Conservation (phyloP, 1,284 basidiomycete species). For the Butyriboletus appendiculatus region DNA sequence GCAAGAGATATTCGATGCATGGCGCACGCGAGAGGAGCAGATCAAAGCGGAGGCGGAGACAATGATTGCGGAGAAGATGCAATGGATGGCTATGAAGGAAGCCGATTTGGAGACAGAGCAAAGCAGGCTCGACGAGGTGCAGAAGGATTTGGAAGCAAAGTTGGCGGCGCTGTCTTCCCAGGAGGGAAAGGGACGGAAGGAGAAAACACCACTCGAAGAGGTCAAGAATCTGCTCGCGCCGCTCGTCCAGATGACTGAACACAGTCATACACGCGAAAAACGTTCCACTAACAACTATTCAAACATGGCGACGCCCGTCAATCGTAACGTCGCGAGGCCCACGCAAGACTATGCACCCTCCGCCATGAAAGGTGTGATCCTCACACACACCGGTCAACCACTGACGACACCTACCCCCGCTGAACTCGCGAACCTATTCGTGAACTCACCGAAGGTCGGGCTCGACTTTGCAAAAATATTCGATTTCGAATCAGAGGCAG, state of each 20-base stretch:
- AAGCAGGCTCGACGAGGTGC: conserved; percentile 45
- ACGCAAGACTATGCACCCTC: conserved; percentile 44
- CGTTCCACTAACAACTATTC: conserved; percentile 17
- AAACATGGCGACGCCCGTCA: conserved; percentile 42
- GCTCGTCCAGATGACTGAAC: conserved; percentile 43
- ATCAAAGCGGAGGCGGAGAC: conserved; percentile 50
- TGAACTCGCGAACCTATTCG: conserved; percentile 64
- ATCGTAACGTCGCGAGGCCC: conserved; percentile 35
- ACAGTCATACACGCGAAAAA: conserved; percentile 29
- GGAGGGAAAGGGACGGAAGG: conserved; percentile 45
- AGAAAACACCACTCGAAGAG: conserved; percentile 68
- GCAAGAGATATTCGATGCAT: conserved; percentile 66
- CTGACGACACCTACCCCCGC: conserved; percentile 67
- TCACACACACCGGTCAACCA: conserved; percentile 71
- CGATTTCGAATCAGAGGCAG: conserved; percentile 46
- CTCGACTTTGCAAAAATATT: conserved; percentile 77
- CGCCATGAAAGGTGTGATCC: conserved; percentile 81
- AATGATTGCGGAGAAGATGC: conserved; percentile 52
- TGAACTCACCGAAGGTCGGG: conserved; percentile 62
- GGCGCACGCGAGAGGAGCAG: conserved; percentile 58
- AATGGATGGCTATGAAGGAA: conserved; percentile 52
- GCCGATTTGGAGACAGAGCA: conserved; percentile 56
- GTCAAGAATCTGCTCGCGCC: conserved; percentile 68
- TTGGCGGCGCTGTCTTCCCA: conserved; percentile 44
- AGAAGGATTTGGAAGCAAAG: conserved; percentile 49